Evolutionary conservation across 73 alveolate genomes (phyloP), one percentile per base, ranked within the genome.

Genomic region (Paramecium biaurelia): DNA sequence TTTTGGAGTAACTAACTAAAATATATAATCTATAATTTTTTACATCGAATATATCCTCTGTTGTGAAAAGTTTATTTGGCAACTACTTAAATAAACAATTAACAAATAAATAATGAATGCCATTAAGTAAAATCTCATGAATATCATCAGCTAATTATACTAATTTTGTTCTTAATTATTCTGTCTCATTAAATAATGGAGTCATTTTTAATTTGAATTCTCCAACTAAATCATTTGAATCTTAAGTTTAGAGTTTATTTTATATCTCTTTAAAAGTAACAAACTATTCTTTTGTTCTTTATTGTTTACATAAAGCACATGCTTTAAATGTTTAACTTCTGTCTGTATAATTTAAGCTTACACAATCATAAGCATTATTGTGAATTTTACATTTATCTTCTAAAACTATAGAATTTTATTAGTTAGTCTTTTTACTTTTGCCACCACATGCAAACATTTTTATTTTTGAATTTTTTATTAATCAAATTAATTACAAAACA

Each of bases 171-270:
- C 74, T 41, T 24, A 42, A 42, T 24, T 79, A 14, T 79, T 79
- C 70, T 10, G 74, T 79, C 74, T 79, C 70, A 79, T 79, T 26
- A 42, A 79, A 43, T 20, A 43, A n/a, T 43, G 90, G 90, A n/a
- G 76, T 79, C 56, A 45, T 5, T 43, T 41, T 21, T 20, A 30
- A 15, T 43, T 47, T 43, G 42, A 12, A 24, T 43, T 79, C 74
- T 20, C 56, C 90, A 20, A 45, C 74, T 23, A 79, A 24, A 79
- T 79, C 72, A 23, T 8, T 9, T 24, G 70, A 8, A 3, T 2
- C 1, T 21, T 79, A 24, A 10, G 56, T 79, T 41, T 43, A 24
- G 5, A 79, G 72, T 12, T 34, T 79, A 21, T 8, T 23, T 30
- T 47, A 38, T 18, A 79, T 41, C 2, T 79, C 90, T 79, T 79